Evolutionary conservation across 78 protist species (phyloP).

Genomic region (Chrysochromulina tobinii): DNA sequence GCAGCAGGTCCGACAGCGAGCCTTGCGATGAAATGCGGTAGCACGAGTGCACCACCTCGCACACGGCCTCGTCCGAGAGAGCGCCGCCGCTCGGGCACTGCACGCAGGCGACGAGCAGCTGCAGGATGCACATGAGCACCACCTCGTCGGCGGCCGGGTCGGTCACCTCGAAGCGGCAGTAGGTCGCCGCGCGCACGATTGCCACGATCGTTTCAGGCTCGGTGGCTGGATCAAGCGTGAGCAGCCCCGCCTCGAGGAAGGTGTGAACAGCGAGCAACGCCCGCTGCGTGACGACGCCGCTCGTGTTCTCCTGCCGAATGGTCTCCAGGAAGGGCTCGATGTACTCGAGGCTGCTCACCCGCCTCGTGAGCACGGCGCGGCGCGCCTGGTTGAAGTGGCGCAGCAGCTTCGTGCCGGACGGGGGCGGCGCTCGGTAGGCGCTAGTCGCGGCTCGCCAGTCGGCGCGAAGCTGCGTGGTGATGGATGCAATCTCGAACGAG

Average conservation of each 20-base stretch:
- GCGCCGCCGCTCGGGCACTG: background rate
- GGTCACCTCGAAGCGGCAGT: constrained; percentile 87
- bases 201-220: background rate
- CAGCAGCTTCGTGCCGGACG: background rate
- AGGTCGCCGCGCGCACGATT: constrained; percentile 79
- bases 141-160: constrained; percentile 88
- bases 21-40: constrained; percentile 24
- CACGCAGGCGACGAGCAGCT: constrained; percentile 50
- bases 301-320: background rate
- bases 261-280: background rate
- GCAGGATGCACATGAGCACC: constrained; percentile 82
- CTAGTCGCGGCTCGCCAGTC: background rate
- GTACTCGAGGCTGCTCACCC: background rate
- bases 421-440: background rate
- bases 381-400: background rate
- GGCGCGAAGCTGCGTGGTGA: background rate
- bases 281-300: constrained; percentile 12
- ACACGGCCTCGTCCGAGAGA: constrained; percentile 35
- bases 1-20: background rate
- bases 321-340: background rate
- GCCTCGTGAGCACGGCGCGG: background rate
- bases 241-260: background rate
- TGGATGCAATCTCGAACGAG: no score
- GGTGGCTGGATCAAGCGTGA: background rate
- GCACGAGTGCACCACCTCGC: constrained; percentile 45